phyloP scores from a whole-genome alignment of 352 stramenopile genomes.

The Pythium phragmitis region DNA sequence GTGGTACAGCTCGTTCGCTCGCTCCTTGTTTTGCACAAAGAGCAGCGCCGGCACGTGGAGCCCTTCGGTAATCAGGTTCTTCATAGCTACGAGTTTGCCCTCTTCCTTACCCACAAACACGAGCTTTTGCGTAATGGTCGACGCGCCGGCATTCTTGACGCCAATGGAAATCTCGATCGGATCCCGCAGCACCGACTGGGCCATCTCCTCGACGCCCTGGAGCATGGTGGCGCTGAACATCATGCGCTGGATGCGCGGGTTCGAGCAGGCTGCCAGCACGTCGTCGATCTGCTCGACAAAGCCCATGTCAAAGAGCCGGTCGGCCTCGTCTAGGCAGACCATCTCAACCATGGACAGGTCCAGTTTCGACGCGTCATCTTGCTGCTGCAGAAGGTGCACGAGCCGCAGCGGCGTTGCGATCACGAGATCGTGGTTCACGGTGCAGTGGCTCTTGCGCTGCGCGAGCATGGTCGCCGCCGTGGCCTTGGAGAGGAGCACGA shows the following conservation, averaged over 20 bases:
- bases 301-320: slow-evolving; percentile 97
- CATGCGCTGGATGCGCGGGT: slow-evolving; percentile 87
- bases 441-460: slow-evolving; percentile 78
- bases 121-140: slow-evolving; percentile 92
- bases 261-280: slow-evolving; percentile 92
- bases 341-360: slow-evolving; percentile 88
- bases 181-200: slow-evolving; percentile 95
- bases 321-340: slow-evolving; percentile 98
- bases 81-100: slow-evolving; percentile 97
- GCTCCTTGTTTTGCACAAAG: slow-evolving; percentile 99
- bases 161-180: slow-evolving; percentile 96
- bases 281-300: slow-evolving; percentile 98
- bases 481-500: slow-evolving; percentile 91
- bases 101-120: slow-evolving; percentile 99
- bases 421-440: slow-evolving; percentile 92
- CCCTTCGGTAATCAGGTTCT: slow-evolving; percentile 89
- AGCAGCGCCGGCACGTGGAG: slow-evolving; percentile 96
- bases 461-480: slow-evolving; percentile 78
- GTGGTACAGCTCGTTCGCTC: slow-evolving; percentile 96
- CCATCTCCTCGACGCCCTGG: slow-evolving; percentile 93
- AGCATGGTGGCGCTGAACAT: slow-evolving; percentile 99
- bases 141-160: slow-evolving; percentile 84
- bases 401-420: slow-evolving; percentile 96
- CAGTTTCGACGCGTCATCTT: slow-evolving; percentile 42
- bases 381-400: slow-evolving; percentile 87